Conservation (phyloP, 31 red algal genomes). For the Odonthalia washingtoniensis region DNA sequence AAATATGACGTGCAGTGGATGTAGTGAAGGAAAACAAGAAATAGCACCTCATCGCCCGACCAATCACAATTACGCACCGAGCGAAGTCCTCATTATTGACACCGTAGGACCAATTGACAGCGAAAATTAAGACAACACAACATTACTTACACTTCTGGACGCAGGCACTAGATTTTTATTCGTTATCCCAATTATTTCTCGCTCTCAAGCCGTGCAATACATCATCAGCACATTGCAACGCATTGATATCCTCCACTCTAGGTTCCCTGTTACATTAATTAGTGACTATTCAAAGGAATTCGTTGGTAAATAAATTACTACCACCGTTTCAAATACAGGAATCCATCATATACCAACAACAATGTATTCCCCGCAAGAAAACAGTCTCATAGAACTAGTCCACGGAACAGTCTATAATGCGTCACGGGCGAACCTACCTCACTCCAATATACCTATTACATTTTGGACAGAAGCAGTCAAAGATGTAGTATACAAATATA, state of each 20-base stretch:
- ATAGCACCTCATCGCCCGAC: background rate
- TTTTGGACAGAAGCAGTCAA: slow-evolving; percentile 23
- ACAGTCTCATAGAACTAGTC: background rate
- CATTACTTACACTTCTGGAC: background rate
- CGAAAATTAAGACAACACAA: background rate
- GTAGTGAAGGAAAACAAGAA: too few species aligned
- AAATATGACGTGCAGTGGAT: too few species aligned
- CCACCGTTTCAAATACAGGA: background rate
- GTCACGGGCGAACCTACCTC: background rate
- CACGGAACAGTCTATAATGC: slow-evolving; percentile 30
- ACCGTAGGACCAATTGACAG: background rate
- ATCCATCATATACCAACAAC: background rate
- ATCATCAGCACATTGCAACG: background rate
- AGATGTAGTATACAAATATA: slow-evolving; percentile 49
- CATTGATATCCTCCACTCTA: too few species aligned
- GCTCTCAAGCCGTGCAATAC: background rate
- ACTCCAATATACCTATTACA: background rate
- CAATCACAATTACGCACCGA: background rate
- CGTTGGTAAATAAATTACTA: background rate
- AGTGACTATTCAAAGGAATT: too few species aligned
- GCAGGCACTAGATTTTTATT: background rate
- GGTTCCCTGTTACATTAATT: too few species aligned
- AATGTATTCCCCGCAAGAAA: slow-evolving; percentile 43
- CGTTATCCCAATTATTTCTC: background rate
- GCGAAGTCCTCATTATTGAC: background rate